These are phyloP conservation scores for Malania oleifera DNA, from an alignment of 164 flowering plant species.

Conservation along the genomic window DNA sequence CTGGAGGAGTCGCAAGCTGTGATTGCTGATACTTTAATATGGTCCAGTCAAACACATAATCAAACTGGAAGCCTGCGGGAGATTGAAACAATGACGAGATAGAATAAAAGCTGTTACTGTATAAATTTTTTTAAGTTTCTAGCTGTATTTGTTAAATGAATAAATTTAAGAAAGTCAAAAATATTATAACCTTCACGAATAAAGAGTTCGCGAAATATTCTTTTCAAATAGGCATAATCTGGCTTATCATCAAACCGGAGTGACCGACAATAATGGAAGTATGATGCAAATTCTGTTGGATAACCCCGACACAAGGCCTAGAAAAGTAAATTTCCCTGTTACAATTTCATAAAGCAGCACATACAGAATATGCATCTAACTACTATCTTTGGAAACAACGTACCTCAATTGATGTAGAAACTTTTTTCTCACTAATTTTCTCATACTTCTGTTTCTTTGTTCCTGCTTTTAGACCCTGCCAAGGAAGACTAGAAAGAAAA, in stretches of 20 bases:
- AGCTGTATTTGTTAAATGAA: background rate
- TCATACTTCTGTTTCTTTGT: conserved; percentile 92
- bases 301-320: conserved; percentile 57
- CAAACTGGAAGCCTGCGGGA: conserved; percentile 89
- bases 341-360: background rate
- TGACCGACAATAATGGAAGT: conserved; percentile 63
- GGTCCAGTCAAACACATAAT: conserved; percentile 91
- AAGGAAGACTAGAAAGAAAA: conserved; percentile 62
- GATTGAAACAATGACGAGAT: too few relatives aligned
- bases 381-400: background rate
- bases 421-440: conserved; percentile 88
- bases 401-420: conserved; percentile 95
- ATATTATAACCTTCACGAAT: conserved; percentile 47
- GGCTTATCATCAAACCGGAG: conserved; percentile 65
- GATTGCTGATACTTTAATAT: conserved; percentile 88
- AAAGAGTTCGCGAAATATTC: conserved; percentile 63
- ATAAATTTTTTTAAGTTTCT: too few relatives aligned
- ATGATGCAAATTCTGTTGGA: conserved; percentile 62
- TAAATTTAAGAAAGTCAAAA: background rate
- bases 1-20: conserved; percentile 64
- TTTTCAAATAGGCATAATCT: conserved; percentile 58
- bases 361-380: background rate
- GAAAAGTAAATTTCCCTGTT: conserved; percentile 6
- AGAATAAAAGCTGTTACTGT: too few relatives aligned
- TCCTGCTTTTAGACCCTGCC: conserved; percentile 98